A percentile compares a stretch with the other conserved stretches of the same genome.
Evolutionary conservation across 768 basidiomycete genomes (phyloP).

Genomic region (Rhizopogon roseolus): DNA sequence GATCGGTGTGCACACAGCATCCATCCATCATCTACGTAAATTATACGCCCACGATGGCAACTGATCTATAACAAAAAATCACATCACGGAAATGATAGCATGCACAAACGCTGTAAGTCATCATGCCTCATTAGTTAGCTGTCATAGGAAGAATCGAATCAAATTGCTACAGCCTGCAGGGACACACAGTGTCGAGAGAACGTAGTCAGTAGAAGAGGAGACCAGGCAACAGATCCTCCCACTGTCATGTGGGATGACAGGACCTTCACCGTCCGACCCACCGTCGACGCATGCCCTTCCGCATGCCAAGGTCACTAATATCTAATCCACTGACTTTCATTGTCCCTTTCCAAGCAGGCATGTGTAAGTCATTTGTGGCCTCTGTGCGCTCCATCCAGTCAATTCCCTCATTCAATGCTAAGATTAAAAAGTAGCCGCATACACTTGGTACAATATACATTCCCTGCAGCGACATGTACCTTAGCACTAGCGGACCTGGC

Average conservation of each 20-base stretch:
- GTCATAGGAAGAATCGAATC: background rate
- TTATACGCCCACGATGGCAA: background rate
- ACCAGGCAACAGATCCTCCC: background rate
- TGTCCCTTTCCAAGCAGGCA: conserved; percentile 43
- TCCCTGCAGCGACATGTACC: conserved; percentile 60
- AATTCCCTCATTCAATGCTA: conserved; percentile 36
- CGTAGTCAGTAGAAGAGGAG: background rate
- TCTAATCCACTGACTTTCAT: conserved; percentile 44
- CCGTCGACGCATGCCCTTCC: conserved; percentile 58
- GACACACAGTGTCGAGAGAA: background rate
- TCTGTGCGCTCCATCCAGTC: conserved; percentile 39
- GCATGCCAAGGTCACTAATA: conserved; percentile 37
- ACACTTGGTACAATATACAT: conserved; percentile 50
- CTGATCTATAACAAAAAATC: background rate
- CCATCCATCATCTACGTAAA: background rate
- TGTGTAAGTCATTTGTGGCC: conserved; percentile 14
- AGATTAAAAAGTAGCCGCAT: conserved; percentile 48
- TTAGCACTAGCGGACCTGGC: conserved; percentile 33
- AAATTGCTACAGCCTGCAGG: background rate
- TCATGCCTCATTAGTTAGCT: background rate
- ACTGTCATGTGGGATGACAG: background rate
- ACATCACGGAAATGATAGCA: background rate
- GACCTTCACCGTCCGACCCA: conserved; percentile 54
- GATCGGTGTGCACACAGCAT: background rate
- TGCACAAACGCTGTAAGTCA: background rate